These are phyloP conservation scores for Xylaria curta DNA, from an alignment of 495 filamentous ascomycete genomes.

Conservation along the genomic window DNA sequence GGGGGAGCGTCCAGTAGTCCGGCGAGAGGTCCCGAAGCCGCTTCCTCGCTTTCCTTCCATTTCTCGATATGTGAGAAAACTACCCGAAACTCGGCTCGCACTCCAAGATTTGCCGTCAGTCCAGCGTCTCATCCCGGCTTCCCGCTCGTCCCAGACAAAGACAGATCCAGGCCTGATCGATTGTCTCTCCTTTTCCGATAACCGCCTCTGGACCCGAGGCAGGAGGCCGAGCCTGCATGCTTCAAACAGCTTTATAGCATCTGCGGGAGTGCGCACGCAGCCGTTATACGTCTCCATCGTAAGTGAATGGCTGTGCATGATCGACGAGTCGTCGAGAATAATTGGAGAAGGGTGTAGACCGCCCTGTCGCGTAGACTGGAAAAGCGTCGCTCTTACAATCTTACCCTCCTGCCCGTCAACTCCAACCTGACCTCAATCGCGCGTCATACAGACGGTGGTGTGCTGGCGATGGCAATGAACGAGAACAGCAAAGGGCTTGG, in stretches of 20 bases:
- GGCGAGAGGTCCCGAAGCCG: slow-evolving; percentile 56
- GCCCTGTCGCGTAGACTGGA: slow-evolving; percentile 24
- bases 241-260: slow-evolving; percentile 97
- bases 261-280: slow-evolving; percentile 86
- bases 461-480: slow-evolving; percentile 13
- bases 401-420: slow-evolving; percentile 34
- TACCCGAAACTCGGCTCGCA: slow-evolving; percentile 94
- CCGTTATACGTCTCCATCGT: slow-evolving; percentile 97
- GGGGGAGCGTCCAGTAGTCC: slow-evolving; percentile 72
- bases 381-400: slow-evolving; percentile 31
- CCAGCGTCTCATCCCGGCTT: slow-evolving; percentile 98
- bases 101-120: slow-evolving; percentile 99
- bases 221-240: slow-evolving; percentile 89
- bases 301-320: slow-evolving; percentile 2
- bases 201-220: slow-evolving; percentile 86
- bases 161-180: slow-evolving; percentile 94
- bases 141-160: slow-evolving; percentile 98
- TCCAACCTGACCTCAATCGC: slow-evolving; percentile 32
- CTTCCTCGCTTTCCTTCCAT: slow-evolving; percentile 92
- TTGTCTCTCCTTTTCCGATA: slow-evolving; percentile 97
- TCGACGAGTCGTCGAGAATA: neutral
- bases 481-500: neutral
- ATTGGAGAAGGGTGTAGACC: neutral
- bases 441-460: slow-evolving; percentile 35
- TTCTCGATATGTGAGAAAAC: slow-evolving; percentile 95